Evolutionary conservation across 805 yeast genomes (phyloP).

Genomic region (Ogataea angusta): DNA sequence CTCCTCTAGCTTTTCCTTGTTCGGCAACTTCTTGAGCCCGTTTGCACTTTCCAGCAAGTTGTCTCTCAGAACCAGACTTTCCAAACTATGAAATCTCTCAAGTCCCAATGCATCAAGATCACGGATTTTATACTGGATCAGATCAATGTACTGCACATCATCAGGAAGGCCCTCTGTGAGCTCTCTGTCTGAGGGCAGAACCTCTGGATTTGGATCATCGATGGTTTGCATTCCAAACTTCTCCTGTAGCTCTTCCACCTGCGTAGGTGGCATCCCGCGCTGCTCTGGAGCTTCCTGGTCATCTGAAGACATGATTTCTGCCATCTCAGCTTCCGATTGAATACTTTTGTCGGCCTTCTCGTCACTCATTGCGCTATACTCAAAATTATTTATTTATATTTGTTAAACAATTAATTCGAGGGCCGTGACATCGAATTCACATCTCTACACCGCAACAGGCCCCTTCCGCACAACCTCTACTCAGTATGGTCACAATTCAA

Average conservation of each 20-base stretch:
- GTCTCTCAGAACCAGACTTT: slow-evolving; percentile 71
- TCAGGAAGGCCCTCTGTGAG: slow-evolving; percentile 52
- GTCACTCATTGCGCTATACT: background rate
- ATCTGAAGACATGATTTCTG: slow-evolving; percentile 5
- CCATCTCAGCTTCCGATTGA: slow-evolving; percentile 11
- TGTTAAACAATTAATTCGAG: too few relatives aligned
- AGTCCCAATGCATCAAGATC: slow-evolving; percentile 61
- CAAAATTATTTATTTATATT: background rate
- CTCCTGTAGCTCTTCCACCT: slow-evolving; percentile 18
- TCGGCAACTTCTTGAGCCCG: slow-evolving; percentile 56
- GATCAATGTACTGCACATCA: slow-evolving; percentile 59
- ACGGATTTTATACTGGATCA: slow-evolving; percentile 66
- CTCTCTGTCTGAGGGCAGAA: slow-evolving; percentile 66
- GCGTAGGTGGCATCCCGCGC: slow-evolving; percentile 6
- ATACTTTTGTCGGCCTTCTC: background rate
- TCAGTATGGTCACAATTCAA: background rate
- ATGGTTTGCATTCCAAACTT: slow-evolving; percentile 31
- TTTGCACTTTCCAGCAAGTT: slow-evolving; percentile 74
- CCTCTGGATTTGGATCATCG: slow-evolving; percentile 45
- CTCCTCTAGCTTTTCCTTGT: slow-evolving; percentile 59
- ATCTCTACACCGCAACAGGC: too few relatives aligned
- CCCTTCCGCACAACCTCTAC: background rate
- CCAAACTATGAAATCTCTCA: slow-evolving; percentile 52
- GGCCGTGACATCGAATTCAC: too few relatives aligned
- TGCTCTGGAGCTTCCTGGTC: slow-evolving; percentile 1